Evolutionary conservation across 345 rosid species (phyloP), one percentile per base, ranked within the genome.

Genomic region (Fremontodendron californicum): DNA sequence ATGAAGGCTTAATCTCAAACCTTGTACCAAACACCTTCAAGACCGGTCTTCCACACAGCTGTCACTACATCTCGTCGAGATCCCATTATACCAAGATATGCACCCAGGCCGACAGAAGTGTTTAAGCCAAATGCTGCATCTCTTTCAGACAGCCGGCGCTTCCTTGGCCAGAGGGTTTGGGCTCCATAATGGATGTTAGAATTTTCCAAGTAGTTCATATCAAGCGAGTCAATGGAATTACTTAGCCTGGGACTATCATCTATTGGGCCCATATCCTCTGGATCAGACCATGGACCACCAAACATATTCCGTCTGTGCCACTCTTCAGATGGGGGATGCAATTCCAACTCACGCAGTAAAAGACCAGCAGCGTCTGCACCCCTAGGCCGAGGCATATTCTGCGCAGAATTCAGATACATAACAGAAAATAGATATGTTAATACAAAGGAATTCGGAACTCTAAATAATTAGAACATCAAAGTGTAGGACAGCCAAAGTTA

Each of bases 351-450:
- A 46, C 99, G 92, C 52, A 96, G 97, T 77, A 96, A 84, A 77
- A 96, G 87, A 65, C 98, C 99, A 76, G 99, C 99, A 63, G 97
- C 98, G 88, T 96, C 99, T 39, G 97, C 98, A 82, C 98, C 99
- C 85, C 98, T 90, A 65, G 98, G 99, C 73, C 97, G 89, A 73
- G 99, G 99, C 99, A 96, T 96, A 83, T 91, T 94, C 99, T 96
- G 87, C 66, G 29, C 35, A 74, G 71, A 80, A 78, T 74, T 83
- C 27, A 49, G 18, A 62, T 27, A 18, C 42, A 66, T 19, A 74
- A 21, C 31, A 51, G 37, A 70, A 58, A 49, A 37, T 21, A 74
- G 19, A 19, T 12, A 43, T 46, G 78, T 65, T 39, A 65, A 37
- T 16, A 2, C 39, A 33, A 31, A 25, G 55, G 37, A 54, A 23